These are phyloP conservation scores for Syzygium jambos DNA, from an alignment of 345 rosid species.

Conservation along the genomic window DNA sequence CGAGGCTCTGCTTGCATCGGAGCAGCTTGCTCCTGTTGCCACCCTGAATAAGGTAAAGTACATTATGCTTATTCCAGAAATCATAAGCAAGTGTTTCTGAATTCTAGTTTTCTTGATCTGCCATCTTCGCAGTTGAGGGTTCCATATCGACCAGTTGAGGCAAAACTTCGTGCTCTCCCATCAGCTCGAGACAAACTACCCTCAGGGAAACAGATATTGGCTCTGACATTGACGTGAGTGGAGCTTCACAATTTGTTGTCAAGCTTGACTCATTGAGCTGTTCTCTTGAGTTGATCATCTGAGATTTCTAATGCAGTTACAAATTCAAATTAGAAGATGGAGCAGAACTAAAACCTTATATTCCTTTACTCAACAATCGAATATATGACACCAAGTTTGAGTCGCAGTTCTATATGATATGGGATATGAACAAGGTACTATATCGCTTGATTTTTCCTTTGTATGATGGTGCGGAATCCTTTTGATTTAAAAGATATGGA, in stretches of 20 bases:
- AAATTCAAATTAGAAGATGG: constrained; percentile 92
- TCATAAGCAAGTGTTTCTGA: background rate
- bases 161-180: constrained; percentile 64
- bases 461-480: background rate
- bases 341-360: constrained; percentile 74
- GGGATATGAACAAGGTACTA: constrained; percentile 83
- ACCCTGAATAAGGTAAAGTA: constrained; percentile 63
- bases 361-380: constrained; percentile 89
- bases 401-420: constrained; percentile 93
- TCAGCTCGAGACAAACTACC: constrained; percentile 74
- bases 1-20: constrained; percentile 72
- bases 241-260: background rate
- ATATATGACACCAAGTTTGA: constrained; percentile 95
- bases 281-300: background rate
- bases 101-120: constrained; percentile 2
- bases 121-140: constrained; percentile 51
- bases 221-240: constrained; percentile 77
- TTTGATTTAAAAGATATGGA: background rate
- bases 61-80: background rate
- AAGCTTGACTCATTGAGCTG: constrained; percentile 3
- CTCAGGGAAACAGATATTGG: constrained; percentile 85
- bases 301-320: constrained; percentile 46
- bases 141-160: constrained; percentile 79
- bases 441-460: background rate
- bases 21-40: constrained; percentile 69